phyloP scores from a whole-genome alignment of 176 grass and related monocot genomes.

The Zoysia japonica region DNA sequence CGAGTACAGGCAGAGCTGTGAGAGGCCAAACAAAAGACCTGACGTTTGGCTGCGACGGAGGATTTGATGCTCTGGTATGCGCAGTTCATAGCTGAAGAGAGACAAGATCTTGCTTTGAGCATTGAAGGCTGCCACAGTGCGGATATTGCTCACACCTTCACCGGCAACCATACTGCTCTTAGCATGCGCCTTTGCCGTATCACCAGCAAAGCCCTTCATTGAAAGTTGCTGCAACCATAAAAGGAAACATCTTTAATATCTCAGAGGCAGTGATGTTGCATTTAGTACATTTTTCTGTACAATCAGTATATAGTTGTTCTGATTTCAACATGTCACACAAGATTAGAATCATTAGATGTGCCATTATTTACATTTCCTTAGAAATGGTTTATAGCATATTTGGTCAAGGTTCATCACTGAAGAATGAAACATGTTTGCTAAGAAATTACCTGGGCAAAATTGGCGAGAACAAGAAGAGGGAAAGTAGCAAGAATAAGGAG shows the following conservation, averaged over 20 bases:
- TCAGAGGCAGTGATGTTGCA: slow-evolving; percentile 7
- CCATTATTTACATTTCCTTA: background rate
- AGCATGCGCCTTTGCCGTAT: slow-evolving; percentile 89
- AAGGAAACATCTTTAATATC: slow-evolving; percentile 1
- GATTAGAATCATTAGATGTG: background rate
- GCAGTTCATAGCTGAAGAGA: slow-evolving; percentile 78
- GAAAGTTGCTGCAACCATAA: slow-evolving; percentile 80
- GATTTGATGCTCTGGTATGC: slow-evolving; percentile 72
- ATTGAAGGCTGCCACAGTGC: slow-evolving; percentile 92
- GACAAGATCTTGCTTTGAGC: slow-evolving; percentile 79
- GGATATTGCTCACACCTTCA: slow-evolving; percentile 94
- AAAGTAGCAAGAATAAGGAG: slow-evolving; percentile 93
- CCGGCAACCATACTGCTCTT: slow-evolving; percentile 96
- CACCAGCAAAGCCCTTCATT: slow-evolving; percentile 94
- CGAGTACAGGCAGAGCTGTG: slow-evolving; percentile 84
- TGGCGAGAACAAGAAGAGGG: slow-evolving; percentile 92
- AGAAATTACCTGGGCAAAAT: slow-evolving; percentile 80
- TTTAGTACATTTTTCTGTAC: background rate
- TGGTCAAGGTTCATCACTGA: background rate
- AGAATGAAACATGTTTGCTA: background rate
- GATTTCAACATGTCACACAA: background rate
- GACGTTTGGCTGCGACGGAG: slow-evolving; percentile 82
- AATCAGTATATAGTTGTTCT: background rate
- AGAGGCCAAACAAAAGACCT: slow-evolving; percentile 82
- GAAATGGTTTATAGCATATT: background rate